Base-by-base conservation (phyloP, 2,329 filamentous ascomycete genomes). In the Hymenoscyphus occultus region DNA sequence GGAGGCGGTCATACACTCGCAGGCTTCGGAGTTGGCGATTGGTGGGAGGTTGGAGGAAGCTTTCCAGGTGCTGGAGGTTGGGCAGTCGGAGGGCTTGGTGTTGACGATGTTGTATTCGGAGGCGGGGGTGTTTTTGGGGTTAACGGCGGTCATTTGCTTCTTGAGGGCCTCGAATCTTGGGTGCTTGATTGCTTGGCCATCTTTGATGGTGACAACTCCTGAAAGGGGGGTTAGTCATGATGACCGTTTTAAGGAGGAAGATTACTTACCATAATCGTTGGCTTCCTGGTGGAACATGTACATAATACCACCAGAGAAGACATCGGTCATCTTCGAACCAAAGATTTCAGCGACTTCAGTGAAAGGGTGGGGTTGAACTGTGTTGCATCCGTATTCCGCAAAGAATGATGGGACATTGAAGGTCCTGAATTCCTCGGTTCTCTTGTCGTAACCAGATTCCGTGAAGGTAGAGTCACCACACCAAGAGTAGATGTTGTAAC, bases 401-500 rank as follows among this genome's bases (percentile, higher is more conserved):
- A 99, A 97, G 88, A 99, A 99, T 74, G 93, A 91, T 58, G 95
- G 95, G 2, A 98, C 92, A 10, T 91, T 92, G 84, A 95, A 99
- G 76, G 89, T 86, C 66, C 83, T 78, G 82, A 97, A 99, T 80
- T 97, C 94, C 70, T 91, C 79, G 72, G 93, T 93, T 77, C 94
- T 90, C 64, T 87, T 84, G 70, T 89, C 83, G 80, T 93, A 99
- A 63, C 92, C 92, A 3, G 95, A 97, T 66, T 83, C 76, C 42
- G 82, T 75, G 81, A 90, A 95, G 74, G 82, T 86, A 75, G 91
- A 96, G 72, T 93, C 78, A 72, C 94, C 95, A 78, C 95, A 99
- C 95, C 95, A 99, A 62, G 93, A 96, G 85, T 99, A 99, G 81
- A 98, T 97, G 84, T 99, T 99, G 89, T 98, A 98, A 66, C 95